Conservation (phyloP, 2,329 filamentous ascomycete species). For the Aureobasidium vineae region DNA sequence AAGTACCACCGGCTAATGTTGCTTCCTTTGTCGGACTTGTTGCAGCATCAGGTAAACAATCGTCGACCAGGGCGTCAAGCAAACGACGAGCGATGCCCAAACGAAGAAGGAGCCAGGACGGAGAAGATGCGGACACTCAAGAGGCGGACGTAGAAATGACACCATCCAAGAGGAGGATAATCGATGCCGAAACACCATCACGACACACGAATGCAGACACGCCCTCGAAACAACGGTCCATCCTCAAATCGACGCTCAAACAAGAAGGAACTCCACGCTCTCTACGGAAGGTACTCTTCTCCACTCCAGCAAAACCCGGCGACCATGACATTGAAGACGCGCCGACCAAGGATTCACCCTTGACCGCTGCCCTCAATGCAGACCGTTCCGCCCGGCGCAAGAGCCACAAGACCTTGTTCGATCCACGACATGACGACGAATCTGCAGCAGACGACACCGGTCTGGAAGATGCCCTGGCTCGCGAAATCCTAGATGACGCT, state of each 20-base stretch:
- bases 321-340: slow-evolving; percentile 36
- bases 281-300: slow-evolving; percentile 48
- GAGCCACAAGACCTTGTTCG: slow-evolving; percentile 73
- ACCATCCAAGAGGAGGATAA: slow-evolving; percentile 10
- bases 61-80: not conserved
- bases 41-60: not conserved
- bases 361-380: slow-evolving; percentile 65
- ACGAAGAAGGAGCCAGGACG: slow-evolving; percentile 23
- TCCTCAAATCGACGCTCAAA: slow-evolving; percentile 35
- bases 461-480: slow-evolving; percentile 65
- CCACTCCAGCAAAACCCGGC: slow-evolving; percentile 43
- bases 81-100: slow-evolving; percentile 25
- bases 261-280: slow-evolving; percentile 45
- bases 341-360: slow-evolving; percentile 49
- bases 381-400: slow-evolving; percentile 86
- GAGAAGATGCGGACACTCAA: not conserved
- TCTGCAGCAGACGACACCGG: slow-evolving; percentile 53
- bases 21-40: slow-evolving; percentile 5
- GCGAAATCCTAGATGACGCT: slow-evolving; percentile 64
- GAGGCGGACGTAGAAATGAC: not conserved
- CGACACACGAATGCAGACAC: slow-evolving; percentile 19
- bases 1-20: not conserved
- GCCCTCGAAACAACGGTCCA: slow-evolving; percentile 36
- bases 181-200: slow-evolving; percentile 19
- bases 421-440: slow-evolving; percentile 66